Percentiles rank a stretch among this genome's conserved stretches.
phyloP scores from a whole-genome alignment of 805 yeast species.

The Sugiyamaella marilandica region DNA sequence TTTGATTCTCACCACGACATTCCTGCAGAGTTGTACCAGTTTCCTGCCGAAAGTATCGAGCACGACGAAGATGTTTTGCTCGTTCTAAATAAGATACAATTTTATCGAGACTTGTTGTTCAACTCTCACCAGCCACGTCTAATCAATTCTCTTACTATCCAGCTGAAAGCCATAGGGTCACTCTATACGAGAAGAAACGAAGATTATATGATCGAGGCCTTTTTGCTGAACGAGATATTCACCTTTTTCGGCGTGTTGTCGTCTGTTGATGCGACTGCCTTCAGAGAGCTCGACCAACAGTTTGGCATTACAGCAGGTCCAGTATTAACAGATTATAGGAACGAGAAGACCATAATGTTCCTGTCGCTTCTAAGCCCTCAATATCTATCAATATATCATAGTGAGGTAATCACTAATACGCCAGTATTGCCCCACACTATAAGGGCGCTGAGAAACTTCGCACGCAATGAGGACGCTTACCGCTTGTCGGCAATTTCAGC shows the following conservation, averaged over 20 bases:
- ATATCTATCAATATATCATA: conserved; percentile 20
- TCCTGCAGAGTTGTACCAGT: conserved; percentile 28
- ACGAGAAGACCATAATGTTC: conserved; percentile 21
- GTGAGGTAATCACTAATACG: conserved; percentile 20
- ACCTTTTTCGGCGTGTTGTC: conserved; percentile 27
- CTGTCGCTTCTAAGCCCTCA: conserved; percentile 28
- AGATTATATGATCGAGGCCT: conserved; percentile 10
- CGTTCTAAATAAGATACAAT: conserved; percentile 28
- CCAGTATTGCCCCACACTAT: conserved; percentile 26
- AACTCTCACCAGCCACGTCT: conserved; percentile 10
- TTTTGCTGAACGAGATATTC: conserved; percentile 26
- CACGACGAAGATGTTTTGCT: conserved; percentile 31
- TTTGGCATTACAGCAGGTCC: conserved; percentile 20
- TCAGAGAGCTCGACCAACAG: conserved; percentile 24
- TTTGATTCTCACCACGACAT: conserved; percentile 17
- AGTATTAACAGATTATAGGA: neutral
- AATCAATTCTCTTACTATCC: conserved; percentile 19
- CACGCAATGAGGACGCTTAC: conserved; percentile 22
- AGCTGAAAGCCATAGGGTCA: conserved; percentile 20
- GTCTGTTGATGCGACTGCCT: conserved; percentile 23
- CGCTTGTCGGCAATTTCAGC: conserved; percentile 19
- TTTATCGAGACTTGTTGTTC: conserved; percentile 30
- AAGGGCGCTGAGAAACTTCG: conserved; percentile 27
- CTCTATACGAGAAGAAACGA: conserved; percentile 17
- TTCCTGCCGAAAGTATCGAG: conserved; percentile 23